Evolutionary conservation across 345 rosid species (phyloP).

Genomic region (Rhodamnia rubescens): DNA sequence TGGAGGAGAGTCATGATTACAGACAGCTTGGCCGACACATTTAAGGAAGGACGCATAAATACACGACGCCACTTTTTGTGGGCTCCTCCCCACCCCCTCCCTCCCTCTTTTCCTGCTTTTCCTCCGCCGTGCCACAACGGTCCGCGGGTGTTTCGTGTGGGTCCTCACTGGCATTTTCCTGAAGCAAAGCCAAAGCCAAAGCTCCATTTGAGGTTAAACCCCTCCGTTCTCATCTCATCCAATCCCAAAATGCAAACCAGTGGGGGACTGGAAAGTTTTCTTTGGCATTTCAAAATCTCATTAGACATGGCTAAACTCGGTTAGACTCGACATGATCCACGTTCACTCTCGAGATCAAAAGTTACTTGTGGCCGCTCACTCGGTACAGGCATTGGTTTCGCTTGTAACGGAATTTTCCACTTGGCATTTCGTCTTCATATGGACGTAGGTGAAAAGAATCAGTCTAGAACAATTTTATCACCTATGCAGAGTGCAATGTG

Average conservation of each 20-base stretch:
- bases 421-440: background rate
- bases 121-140: background rate
- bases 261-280: background rate
- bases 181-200: background rate
- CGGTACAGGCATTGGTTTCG: rapidly evolving
- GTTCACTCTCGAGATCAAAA: background rate
- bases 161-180: background rate
- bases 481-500: no score
- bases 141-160: background rate
- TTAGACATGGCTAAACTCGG: background rate
- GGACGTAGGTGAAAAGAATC: no score
- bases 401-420: background rate
- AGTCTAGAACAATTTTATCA: no score
- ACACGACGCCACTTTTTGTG: background rate
- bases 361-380: background rate
- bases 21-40: background rate
- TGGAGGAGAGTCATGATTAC: background rate
- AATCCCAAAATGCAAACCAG: background rate
- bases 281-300: background rate
- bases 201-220: background rate
- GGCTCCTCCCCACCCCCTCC: background rate
- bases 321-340: background rate
- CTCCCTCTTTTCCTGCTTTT: no score
- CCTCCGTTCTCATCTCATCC: background rate
- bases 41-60: background rate